phyloP scores from a whole-genome alignment of 2,329 filamentous ascomycete genomes.

The Cephalotrichum gorgonifer region DNA sequence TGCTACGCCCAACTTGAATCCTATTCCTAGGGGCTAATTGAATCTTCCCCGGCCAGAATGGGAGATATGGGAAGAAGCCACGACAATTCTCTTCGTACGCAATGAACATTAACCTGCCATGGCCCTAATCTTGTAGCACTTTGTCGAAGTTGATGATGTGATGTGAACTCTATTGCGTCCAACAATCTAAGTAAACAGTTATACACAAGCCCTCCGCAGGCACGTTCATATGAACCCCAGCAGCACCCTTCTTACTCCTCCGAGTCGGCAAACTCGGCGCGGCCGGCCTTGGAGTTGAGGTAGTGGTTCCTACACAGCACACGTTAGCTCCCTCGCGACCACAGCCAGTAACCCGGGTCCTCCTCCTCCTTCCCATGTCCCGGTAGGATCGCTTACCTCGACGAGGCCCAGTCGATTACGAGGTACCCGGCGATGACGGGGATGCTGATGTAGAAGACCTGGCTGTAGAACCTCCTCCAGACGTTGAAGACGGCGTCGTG shows the following conservation, averaged over 20 bases:
- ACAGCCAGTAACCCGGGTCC: slow-evolving; percentile 8
- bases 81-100: no score
- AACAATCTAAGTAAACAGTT: slow-evolving; percentile 28
- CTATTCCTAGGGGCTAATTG: no score
- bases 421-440: slow-evolving; percentile 72
- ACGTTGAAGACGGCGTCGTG: slow-evolving; percentile 91
- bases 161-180: slow-evolving; percentile 24
- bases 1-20: no score
- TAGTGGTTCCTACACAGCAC: slow-evolving; percentile 66
- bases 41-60: no score
- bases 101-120: no score
- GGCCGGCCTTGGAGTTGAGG: slow-evolving; percentile 69
- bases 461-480: slow-evolving; percentile 73
- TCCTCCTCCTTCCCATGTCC: neutral
- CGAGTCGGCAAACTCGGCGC: slow-evolving; percentile 39
- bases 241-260: slow-evolving; percentile 25
- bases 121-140: no score
- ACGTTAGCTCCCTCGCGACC: no score
- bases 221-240: slow-evolving; percentile 12
- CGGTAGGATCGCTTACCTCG: slow-evolving; percentile 55
- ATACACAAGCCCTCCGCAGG: slow-evolving; percentile 26
- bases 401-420: slow-evolving; percentile 79
- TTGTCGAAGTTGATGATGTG: no score
- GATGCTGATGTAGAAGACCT: slow-evolving; percentile 83
- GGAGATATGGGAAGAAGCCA: no score